These are phyloP conservation scores for Hypoxylon trugodes DNA, from an alignment of 495 filamentous ascomycete genomes.

Conservation along the genomic window DNA sequence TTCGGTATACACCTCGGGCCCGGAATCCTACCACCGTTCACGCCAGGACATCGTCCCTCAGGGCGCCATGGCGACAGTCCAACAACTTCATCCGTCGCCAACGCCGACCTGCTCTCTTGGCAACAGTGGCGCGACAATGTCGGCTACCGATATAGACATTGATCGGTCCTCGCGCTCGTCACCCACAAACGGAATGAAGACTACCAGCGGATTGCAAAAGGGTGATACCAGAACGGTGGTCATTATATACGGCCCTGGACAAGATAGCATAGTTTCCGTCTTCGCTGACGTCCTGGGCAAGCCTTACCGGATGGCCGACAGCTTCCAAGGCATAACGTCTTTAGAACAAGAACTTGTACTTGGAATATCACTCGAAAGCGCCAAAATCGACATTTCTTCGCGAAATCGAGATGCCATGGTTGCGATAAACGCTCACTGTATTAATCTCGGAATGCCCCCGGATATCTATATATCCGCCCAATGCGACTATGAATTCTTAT, in stretches of 20 bases:
- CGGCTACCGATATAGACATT: slow-evolving; percentile 44
- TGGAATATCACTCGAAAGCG: slow-evolving; percentile 62
- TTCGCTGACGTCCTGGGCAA: slow-evolving; percentile 76
- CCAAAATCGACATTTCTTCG: slow-evolving; percentile 60
- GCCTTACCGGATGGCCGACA: slow-evolving; percentile 63
- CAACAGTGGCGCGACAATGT: slow-evolving; percentile 35
- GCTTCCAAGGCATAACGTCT: slow-evolving; percentile 59
- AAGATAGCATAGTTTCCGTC: slow-evolving; percentile 70
- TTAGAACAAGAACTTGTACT: slow-evolving; percentile 64
- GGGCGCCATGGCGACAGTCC: slow-evolving; percentile 46
- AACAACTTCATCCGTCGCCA: slow-evolving; percentile 50
- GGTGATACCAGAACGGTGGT: slow-evolving; percentile 65
- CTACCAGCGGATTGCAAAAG: slow-evolving; percentile 48
- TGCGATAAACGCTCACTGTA: slow-evolving; percentile 76
- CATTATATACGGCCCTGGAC: slow-evolving; percentile 66
- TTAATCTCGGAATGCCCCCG: slow-evolving; percentile 71
- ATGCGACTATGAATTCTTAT: slow-evolving; percentile 86
- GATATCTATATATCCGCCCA: slow-evolving; percentile 67
- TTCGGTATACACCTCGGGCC: slow-evolving; percentile 4
- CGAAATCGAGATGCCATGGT: slow-evolving; percentile 62
- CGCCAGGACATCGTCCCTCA: slow-evolving; percentile 15
- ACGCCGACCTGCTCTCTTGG: slow-evolving; percentile 46
- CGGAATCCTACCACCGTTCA: slow-evolving; percentile 1
- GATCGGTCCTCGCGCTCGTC: slow-evolving; percentile 31
- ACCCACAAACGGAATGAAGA: slow-evolving; percentile 38